A percentile compares a stretch with the other conserved stretches of the same genome.
These are phyloP conservation scores for Daldinia caldariorum DNA, from an alignment of 495 filamentous ascomycete genomes.

Conservation along the genomic window DNA sequence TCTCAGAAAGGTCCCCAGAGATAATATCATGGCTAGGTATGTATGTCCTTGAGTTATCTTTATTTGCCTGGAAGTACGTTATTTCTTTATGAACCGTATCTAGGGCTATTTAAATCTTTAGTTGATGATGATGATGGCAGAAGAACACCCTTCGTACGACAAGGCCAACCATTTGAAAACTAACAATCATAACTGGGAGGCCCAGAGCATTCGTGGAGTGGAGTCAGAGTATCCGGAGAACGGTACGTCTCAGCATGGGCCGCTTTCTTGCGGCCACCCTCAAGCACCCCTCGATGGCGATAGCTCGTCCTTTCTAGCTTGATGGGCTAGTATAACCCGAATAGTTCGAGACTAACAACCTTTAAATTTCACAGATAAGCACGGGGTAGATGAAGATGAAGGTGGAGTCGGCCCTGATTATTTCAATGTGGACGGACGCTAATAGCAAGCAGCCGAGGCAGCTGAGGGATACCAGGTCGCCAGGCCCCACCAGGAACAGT, in stretches of 20 bases:
- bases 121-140: conserved; percentile 18
- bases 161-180: conserved; percentile 14
- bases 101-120: neutral
- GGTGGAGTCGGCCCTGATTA: conserved; percentile 1
- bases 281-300: neutral
- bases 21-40: conserved; percentile 3
- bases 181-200: conserved; percentile 25
- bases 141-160: conserved; percentile 13
- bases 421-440: neutral
- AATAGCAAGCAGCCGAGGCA: conserved; percentile 8
- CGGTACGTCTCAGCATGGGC: neutral
- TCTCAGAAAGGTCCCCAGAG: neutral
- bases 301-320: neutral
- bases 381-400: conserved; percentile 15
- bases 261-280: neutral
- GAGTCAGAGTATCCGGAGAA: conserved; percentile 13
- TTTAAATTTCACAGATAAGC: neutral
- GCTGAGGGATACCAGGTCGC: conserved; percentile 3
- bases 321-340: neutral
- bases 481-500: conserved; percentile 6
- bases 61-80: neutral
- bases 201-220: conserved; percentile 7
- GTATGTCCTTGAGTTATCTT: neutral
- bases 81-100: neutral
- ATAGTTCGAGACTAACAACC: neutral